Evolutionary conservation across 1,284 basidiomycete species (phyloP).

Genomic region (Meira miltonrushii): DNA sequence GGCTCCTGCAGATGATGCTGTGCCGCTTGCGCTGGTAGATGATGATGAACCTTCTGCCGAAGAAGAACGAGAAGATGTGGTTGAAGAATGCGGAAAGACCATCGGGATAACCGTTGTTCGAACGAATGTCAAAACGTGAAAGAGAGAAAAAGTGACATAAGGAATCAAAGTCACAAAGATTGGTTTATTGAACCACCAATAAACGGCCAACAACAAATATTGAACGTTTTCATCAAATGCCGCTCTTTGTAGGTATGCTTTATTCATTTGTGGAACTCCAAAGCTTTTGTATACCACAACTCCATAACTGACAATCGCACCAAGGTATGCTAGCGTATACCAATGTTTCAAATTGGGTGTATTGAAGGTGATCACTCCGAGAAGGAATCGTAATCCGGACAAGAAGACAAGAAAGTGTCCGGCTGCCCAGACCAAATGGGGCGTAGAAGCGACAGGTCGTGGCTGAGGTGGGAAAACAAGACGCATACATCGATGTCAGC

Average conservation of each 20-base stretch:
- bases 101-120: conserved; percentile 43
- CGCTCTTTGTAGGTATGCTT: conserved; percentile 50
- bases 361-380: conserved; percentile 32
- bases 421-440: conserved; percentile 52
- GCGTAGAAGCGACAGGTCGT: conserved; percentile 42
- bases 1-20: conserved; percentile 15
- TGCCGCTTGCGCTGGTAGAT: conserved; percentile 5
- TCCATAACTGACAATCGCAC: conserved; percentile 52
- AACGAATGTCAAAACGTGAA: conserved; percentile 49
- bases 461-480: conserved; percentile 7
- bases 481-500: too few species aligned
- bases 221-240: conserved; percentile 53
- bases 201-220: conserved; percentile 50
- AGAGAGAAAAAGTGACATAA: conserved; percentile 52
- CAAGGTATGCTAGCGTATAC: conserved; percentile 47
- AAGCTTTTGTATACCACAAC: conserved; percentile 53
- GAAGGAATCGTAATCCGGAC: conserved; percentile 45
- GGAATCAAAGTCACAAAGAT: conserved; percentile 52
- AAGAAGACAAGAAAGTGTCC: conserved; percentile 51
- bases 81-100: conserved; percentile 27
- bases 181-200: conserved; percentile 52
- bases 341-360: conserved; percentile 37
- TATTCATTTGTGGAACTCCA: conserved; percentile 45
- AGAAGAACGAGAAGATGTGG: conserved; percentile 16
- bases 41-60: conserved; percentile 12